phyloP scores from a whole-genome alignment of 2,329 filamentous ascomycete species.

The Botrytis cinerea region DNA sequence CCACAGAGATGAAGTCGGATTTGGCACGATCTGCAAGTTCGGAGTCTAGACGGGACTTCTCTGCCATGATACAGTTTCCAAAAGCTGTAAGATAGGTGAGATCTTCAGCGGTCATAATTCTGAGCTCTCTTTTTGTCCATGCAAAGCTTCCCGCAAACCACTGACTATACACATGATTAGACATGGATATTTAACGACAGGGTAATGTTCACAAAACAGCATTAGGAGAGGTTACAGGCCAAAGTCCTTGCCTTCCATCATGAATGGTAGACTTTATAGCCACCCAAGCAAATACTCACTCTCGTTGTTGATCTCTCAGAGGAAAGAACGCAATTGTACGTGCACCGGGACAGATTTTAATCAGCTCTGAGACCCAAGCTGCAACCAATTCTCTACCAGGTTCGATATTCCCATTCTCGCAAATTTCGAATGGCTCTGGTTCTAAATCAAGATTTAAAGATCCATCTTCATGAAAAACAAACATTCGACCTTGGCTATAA shows the following conservation, averaged over 20 bases:
- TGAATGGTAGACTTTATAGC: background rate
- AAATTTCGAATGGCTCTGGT: slow-evolving; percentile 9
- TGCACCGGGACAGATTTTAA: slow-evolving; percentile 45
- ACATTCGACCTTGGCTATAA: slow-evolving; percentile 35
- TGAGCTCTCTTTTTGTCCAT: slow-evolving; percentile 48
- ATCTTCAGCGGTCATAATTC: slow-evolving; percentile 47
- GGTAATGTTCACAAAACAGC: background rate
- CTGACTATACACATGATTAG: slow-evolving; percentile 30
- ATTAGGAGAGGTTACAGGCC: background rate
- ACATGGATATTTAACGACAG: background rate
- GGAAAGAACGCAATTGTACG: slow-evolving; percentile 50
- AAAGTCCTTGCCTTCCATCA: background rate
- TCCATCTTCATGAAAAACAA: slow-evolving; percentile 30
- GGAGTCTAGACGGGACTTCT: slow-evolving; percentile 52
- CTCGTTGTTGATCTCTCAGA: slow-evolving; percentile 48
- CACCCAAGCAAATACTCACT: slow-evolving; percentile 31
- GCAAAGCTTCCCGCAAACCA: slow-evolving; percentile 53
- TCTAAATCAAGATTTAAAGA: slow-evolving; percentile 15
- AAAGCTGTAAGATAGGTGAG: slow-evolving; percentile 54
- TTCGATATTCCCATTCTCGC: slow-evolving; percentile 7
- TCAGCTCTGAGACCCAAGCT: slow-evolving; percentile 26
- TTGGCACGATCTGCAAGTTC: slow-evolving; percentile 47
- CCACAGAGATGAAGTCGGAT: slow-evolving; percentile 58
- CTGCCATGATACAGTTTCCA: slow-evolving; percentile 56
- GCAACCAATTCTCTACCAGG: slow-evolving; percentile 23